Conservation (phyloP, 768 basidiomycete genomes). For the Auricularia auricula-judae region DNA sequence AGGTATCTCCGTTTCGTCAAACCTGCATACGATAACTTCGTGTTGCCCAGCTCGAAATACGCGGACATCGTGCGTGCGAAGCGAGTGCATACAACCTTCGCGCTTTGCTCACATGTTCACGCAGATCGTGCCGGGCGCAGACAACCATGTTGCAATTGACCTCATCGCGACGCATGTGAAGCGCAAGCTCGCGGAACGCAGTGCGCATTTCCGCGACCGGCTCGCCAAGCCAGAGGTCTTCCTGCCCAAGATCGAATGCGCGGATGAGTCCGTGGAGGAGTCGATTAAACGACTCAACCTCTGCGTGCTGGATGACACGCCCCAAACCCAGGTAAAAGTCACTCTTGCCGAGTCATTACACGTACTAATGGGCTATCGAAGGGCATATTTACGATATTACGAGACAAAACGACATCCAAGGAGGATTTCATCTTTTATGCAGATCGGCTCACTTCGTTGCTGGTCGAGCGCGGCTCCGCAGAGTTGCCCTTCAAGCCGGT, state of each 20-base stretch:
- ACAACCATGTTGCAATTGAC: slow-evolving; percentile 86
- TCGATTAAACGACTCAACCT: slow-evolving; percentile 35
- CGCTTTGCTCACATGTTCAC: not conserved
- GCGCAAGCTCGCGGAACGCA: slow-evolving; percentile 70
- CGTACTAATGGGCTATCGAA: slow-evolving; percentile 18
- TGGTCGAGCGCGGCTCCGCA: slow-evolving; percentile 78
- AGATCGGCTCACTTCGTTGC: slow-evolving; percentile 72
- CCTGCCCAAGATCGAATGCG: slow-evolving; percentile 13
- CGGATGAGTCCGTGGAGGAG: slow-evolving; percentile 32
- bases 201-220: slow-evolving; percentile 58
- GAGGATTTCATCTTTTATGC: slow-evolving; percentile 92
- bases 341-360: not conserved
- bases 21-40: slow-evolving; percentile 88
- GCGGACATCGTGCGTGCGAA: slow-evolving; percentile 67
- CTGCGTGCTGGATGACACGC: slow-evolving; percentile 62
- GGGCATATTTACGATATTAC: slow-evolving; percentile 85
- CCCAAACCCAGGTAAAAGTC: slow-evolving; percentile 55
- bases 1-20: slow-evolving; percentile 94
- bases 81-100: not conserved
- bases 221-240: slow-evolving; percentile 34
- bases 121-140: slow-evolving; percentile 93
- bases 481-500: slow-evolving; percentile 62
- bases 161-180: slow-evolving; percentile 86
- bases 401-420: slow-evolving; percentile 55
- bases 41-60: slow-evolving; percentile 72